Evolutionary conservation across 495 filamentous ascomycete genomes (phyloP).

Genomic region (Penicillium robsamsonii): DNA sequence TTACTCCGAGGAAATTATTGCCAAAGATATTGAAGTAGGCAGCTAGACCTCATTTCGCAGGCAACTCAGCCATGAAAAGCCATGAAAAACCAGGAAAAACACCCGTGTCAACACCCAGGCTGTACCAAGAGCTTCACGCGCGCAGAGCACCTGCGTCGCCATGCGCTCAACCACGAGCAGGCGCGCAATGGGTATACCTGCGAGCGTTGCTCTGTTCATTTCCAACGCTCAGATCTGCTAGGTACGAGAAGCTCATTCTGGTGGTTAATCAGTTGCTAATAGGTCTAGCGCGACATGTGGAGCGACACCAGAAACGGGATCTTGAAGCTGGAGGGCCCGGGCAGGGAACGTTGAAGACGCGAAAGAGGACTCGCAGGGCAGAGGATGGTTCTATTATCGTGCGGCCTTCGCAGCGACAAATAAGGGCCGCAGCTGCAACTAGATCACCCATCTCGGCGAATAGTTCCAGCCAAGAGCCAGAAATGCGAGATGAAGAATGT

Average conservation of each 20-base stretch:
- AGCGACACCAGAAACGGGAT: slow-evolving; percentile 58
- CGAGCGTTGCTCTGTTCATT: slow-evolving; percentile 55
- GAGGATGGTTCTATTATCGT: slow-evolving; percentile 55
- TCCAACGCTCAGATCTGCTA: slow-evolving; percentile 54
- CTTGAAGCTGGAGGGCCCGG: slow-evolving; percentile 59
- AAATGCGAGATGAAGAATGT: slow-evolving; percentile 15
- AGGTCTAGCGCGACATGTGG: slow-evolving; percentile 55
- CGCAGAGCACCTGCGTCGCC: slow-evolving; percentile 58
- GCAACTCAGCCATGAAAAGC: slow-evolving; percentile 25
- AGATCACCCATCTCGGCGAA: slow-evolving; percentile 13
- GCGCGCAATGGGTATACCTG: slow-evolving; percentile 53
- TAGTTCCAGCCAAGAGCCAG: slow-evolving; percentile 19
- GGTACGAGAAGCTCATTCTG: slow-evolving; percentile 32
- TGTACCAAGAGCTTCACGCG: slow-evolving; percentile 58
- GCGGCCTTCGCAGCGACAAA: slow-evolving; percentile 30
- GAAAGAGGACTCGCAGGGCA: slow-evolving; percentile 58
- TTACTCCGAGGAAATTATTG: slow-evolving; percentile 11
- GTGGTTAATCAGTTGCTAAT: slow-evolving; percentile 12
- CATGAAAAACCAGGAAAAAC: slow-evolving; percentile 30
- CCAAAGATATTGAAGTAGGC: neutral
- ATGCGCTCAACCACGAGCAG: slow-evolving; percentile 53
- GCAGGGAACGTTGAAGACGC: slow-evolving; percentile 55
- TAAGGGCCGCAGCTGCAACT: slow-evolving; percentile 5
- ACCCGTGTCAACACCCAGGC: slow-evolving; percentile 43
- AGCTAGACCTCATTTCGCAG: neutral